Evolutionary conservation across 805 yeast species (phyloP), one percentile per base, ranked within the genome.

Genomic region (Candida vaughaniae): DNA sequence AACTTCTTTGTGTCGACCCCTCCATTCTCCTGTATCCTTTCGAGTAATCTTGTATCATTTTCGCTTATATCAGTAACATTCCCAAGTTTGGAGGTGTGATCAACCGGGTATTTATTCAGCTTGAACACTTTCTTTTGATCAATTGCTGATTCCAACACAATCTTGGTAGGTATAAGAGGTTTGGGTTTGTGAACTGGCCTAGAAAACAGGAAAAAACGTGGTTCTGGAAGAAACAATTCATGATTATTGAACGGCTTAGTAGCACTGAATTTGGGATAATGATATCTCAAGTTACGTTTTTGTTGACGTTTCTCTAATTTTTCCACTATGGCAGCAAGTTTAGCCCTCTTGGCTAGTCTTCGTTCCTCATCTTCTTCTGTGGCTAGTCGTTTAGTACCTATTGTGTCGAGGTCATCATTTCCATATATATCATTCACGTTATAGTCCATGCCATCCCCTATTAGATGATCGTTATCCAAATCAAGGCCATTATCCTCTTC

Each of bases 161-260:
- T 48, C 38, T 79, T 75, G 6, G 78, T 68, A 0, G 95, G 93
- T 1, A 79, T 58, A 23, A 80, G 52, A 2, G 81, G 77, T 40
- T 63, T 66, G 5, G 43, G 44, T 5, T 57, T 48, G 16, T 30
- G 40, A 6, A 69, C 66, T 1, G 87, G 83, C 16, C 66, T 62
- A 28, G 79, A 78, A 35, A 73, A 78, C 22, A 64, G 62, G 46
- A 75, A 76, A 39, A 69, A 69, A 12, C 65, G 60, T 1, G 90
- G 85, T 8, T 72, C 57, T 1, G 91, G 83, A 19, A 77, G 73
- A 48, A 83, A 84, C 31, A 85, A 60, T 6, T 74, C 58, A 55
- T 83, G 86, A 75, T 82, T 77, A 47, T 78, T 77, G 48, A 83
- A 65, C 1, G 80, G 73, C 30, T 73, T 65, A 17, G 77, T 71